phyloP scores from a whole-genome alignment of 2,329 filamentous ascomycete genomes.

The Teratosphaeria pseudoeucalypti region DNA sequence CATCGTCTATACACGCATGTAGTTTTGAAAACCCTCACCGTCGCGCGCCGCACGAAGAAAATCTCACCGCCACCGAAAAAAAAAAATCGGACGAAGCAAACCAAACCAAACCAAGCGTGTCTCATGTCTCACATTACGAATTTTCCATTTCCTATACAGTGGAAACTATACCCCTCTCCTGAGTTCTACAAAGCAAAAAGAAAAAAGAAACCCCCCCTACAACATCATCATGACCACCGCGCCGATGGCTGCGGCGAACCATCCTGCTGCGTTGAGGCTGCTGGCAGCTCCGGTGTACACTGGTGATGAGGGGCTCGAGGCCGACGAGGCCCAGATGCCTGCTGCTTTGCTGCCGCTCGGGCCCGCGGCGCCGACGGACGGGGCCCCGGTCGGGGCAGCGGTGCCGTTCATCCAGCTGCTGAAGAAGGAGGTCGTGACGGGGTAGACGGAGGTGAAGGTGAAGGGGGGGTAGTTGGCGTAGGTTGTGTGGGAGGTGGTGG shows the following conservation, averaged over 20 bases:
- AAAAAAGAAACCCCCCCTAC: not conserved
- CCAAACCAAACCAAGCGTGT: not conserved
- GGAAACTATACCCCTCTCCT: not conserved
- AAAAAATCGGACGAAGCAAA: not conserved
- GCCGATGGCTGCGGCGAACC: not conserved
- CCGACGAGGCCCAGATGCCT: not conserved
- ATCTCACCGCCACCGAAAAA: no score
- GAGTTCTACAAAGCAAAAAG: not conserved
- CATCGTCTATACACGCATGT: no score
- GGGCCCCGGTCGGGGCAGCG: not conserved
- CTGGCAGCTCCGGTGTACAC: not conserved
- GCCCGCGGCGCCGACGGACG: not conserved
- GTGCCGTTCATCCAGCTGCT: constrained; percentile 1
- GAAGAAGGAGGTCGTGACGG: constrained; percentile 1
- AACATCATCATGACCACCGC: not conserved
- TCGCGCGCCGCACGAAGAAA: no score
- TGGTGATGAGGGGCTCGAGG: not conserved
- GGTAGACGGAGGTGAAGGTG: not conserved
- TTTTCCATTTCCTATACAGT: not conserved
- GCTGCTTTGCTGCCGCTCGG: not conserved
- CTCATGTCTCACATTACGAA: not conserved
- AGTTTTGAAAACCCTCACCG: no score
- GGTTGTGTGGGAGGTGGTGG: constrained; percentile 1
- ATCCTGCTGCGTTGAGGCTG: not conserved
- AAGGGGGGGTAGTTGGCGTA: constrained; percentile 4